Percentiles rank a stretch among this genome's conserved stretches.
These are phyloP conservation scores for Afroboletus lepidellus DNA, from an alignment of 1,284 basidiomycete genomes.

Conservation along the genomic window DNA sequence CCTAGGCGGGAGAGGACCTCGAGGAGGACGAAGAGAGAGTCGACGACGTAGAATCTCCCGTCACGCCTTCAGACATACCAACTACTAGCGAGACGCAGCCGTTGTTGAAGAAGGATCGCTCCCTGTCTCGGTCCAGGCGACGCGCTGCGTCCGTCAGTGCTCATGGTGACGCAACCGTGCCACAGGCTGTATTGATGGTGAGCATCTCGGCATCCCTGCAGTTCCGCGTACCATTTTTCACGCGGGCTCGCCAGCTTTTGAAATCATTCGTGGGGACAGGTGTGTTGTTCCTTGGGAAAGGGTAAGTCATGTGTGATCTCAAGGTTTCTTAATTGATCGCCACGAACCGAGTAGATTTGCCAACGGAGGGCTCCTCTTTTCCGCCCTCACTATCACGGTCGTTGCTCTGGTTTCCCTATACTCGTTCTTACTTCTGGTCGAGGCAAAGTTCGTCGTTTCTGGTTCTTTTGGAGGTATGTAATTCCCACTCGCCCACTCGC, in stretches of 20 bases:
- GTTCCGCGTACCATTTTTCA: conserved; percentile 9
- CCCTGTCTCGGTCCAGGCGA: conserved; percentile 54
- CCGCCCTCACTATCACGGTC: conserved; percentile 71
- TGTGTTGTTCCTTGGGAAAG: conserved; percentile 94
- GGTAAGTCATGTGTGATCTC: conserved; percentile 38
- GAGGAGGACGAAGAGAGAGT: conserved; percentile 73
- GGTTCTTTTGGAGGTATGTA: conserved; percentile 88
- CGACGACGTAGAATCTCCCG: conserved; percentile 43
- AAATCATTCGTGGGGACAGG: conserved; percentile 98
- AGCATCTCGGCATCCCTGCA: conserved; percentile 21
- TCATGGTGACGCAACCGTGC: conserved; percentile 82
- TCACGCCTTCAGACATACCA: conserved; percentile 19
- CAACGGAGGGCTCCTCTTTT: conserved; percentile 96
- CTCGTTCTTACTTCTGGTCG: conserved; percentile 91
- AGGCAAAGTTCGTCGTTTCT: conserved; percentile 86
- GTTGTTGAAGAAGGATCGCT: conserved; percentile 35
- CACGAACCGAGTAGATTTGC: conserved; percentile 64
- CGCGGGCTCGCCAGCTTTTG: conserved; percentile 56
- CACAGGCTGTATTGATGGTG: conserved; percentile 90
- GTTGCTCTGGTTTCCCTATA: conserved; percentile 90
- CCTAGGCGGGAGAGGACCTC: conserved; percentile 89
- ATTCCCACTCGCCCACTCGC: neutral
- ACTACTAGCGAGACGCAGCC: conserved; percentile 44
- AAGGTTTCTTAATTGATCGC: conserved; percentile 1
- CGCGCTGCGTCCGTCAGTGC: conserved; percentile 54